Base-by-base conservation (phyloP, 2,329 filamentous ascomycete genomes). In the Stachybotrys chlorohalonatus region DNA sequence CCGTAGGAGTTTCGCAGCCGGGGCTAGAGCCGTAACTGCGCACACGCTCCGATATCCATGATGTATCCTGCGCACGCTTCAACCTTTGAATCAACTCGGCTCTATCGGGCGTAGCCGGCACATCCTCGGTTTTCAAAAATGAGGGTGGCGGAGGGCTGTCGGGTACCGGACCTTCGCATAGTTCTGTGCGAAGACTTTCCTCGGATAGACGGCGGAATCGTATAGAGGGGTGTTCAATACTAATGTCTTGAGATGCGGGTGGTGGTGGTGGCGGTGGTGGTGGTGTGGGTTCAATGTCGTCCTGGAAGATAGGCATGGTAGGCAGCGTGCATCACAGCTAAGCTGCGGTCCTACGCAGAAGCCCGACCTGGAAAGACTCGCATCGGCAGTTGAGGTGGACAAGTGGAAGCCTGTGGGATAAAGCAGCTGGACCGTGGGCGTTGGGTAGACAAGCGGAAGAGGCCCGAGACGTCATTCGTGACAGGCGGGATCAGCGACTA, bases 51-150 rank as follows among this genome's bases (percentile, higher is more conserved):
- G 84, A 81, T 46, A 85, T 75, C 89, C 89, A 94, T 5, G 83
- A 82, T 45, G 89, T 86, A 64, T 83, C 87, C 70, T 91, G 85
- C 36, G 84, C 84, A 68, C 82, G 83, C 73, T 96, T 96, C 60
- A 96, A 79, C 59, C 86, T 81, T 70, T 91, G 83, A 55, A 97
- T 96, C 62, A 96, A 75, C 69, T 92, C 87, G 55, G 84, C 83
- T 59, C 92, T 81, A 67, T 90, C 84, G 16, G 76, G 78, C 42
- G 75, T 76, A 11, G 72, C 63, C 31, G 56, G 56, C 15, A 64
- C 65, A 51, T 63, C 62, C 30, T 66, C 62, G 36, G 31, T 54
- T 15, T 57, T 58, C 7, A 63, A 6, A 32, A 15, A 17, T 8
- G 50, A 7, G 13, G 50, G 32, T 32, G 45, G 30, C 36, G 50